These are phyloP conservation scores for Picea sitchensis DNA, from an alignment of 75 land plant species.

Conservation along the genomic window DNA sequence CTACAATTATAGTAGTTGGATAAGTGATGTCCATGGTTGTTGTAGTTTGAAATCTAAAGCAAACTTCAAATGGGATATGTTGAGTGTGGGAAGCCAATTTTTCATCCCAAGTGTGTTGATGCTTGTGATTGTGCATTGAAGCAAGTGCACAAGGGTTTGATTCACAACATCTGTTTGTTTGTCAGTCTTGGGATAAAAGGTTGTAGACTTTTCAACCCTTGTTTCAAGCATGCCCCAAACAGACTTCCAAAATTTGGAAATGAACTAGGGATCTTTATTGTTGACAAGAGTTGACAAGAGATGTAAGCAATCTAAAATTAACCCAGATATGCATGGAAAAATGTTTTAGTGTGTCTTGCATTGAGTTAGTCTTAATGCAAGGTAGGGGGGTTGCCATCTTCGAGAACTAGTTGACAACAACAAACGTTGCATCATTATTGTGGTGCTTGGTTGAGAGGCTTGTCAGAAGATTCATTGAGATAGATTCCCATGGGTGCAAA, in stretches of 20 bases:
- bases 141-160: not conserved
- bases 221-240: not conserved
- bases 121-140: too few species aligned
- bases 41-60: too few species aligned
- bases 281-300: not conserved
- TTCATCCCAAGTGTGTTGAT: too few species aligned
- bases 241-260: not conserved
- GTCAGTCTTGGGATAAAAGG: not conserved
- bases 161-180: not conserved
- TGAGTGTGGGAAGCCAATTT: too few species aligned
- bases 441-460: not conserved
- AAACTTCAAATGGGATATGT: too few species aligned
- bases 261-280: not conserved
- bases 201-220: not conserved
- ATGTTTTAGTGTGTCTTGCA: not conserved
- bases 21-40: too few species aligned
- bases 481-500: not conserved
- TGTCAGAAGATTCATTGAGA: not conserved
- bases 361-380: not conserved
- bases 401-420: not conserved
- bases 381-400: not conserved
- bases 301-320: not conserved
- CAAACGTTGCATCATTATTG: not conserved
- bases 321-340: not conserved
- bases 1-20: too few species aligned